A percentile compares a stretch with the other conserved stretches of the same genome.
Conservation (phyloP, 2,329 filamentous ascomycete species). For the Zarea fungicola region DNA sequence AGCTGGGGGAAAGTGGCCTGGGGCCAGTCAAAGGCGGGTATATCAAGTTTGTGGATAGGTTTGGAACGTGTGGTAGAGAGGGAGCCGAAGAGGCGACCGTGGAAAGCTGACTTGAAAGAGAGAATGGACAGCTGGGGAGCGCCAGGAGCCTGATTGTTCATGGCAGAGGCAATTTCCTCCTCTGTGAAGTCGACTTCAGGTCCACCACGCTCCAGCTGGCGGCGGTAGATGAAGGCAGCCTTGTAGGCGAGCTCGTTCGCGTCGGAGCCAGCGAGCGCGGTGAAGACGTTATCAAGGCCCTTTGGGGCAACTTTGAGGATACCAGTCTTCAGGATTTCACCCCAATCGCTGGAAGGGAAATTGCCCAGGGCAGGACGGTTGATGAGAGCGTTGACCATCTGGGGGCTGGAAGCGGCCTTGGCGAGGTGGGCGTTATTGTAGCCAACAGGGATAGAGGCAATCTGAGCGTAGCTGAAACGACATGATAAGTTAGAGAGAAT, state of each 20-base stretch:
- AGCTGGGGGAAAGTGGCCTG: slow-evolving; percentile 80
- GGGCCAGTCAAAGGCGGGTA: slow-evolving; percentile 92
- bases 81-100: slow-evolving; percentile 83
- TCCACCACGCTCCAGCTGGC: slow-evolving; percentile 75
- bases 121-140: slow-evolving; percentile 75
- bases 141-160: slow-evolving; percentile 76
- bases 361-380: slow-evolving; percentile 87
- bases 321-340: slow-evolving; percentile 69
- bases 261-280: slow-evolving; percentile 81
- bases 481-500: background rate
- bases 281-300: slow-evolving; percentile 85
- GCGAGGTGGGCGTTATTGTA: slow-evolving; percentile 83
- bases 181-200: slow-evolving; percentile 71
- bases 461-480: slow-evolving; percentile 68
- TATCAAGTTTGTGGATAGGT: slow-evolving; percentile 91
- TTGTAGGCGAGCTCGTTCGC: slow-evolving; percentile 95
- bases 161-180: slow-evolving; percentile 67
- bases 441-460: slow-evolving; percentile 85
- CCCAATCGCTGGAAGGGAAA: slow-evolving; percentile 85
- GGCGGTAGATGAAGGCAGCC: slow-evolving; percentile 89
- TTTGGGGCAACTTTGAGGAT: slow-evolving; percentile 78
- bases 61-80: slow-evolving; percentile 88
- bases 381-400: slow-evolving; percentile 76
- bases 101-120: slow-evolving; percentile 84
- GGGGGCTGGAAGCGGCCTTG: slow-evolving; percentile 64